A percentile compares a stretch with the other conserved stretches of the same genome.
Conservation (phyloP, 208 protist genomes). For the Wallacemonas sp. region DNA sequence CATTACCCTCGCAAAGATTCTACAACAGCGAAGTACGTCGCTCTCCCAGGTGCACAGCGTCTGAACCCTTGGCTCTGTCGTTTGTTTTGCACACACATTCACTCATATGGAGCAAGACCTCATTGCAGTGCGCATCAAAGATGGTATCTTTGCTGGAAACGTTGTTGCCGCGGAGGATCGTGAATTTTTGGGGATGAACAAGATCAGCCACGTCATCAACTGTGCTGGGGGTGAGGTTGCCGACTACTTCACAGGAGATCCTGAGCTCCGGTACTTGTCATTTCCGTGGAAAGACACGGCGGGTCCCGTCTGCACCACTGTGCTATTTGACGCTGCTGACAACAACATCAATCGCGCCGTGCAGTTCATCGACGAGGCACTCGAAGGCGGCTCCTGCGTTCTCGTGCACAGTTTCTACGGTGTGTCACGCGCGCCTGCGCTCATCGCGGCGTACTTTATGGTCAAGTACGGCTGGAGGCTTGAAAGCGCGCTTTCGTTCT, state of each 20-base stretch:
- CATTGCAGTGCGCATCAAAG: slow-evolving; percentile 89
- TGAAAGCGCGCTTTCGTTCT: slow-evolving; percentile 76
- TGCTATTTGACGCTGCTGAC: slow-evolving; percentile 83
- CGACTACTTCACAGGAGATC: slow-evolving; percentile 76
- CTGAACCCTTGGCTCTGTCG: no score
- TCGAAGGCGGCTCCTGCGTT: slow-evolving; percentile 82
- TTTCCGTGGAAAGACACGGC: slow-evolving; percentile 89
- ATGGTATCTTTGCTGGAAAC: slow-evolving; percentile 93
- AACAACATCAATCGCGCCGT: slow-evolving; percentile 74
- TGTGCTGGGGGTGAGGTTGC: slow-evolving; percentile 84
- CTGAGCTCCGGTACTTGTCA: slow-evolving; percentile 83
- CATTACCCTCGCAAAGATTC: no score
- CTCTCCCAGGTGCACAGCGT: no score
- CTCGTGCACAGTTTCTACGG: slow-evolving; percentile 87
- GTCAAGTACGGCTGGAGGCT: slow-evolving; percentile 92
- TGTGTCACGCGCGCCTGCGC: slow-evolving; percentile 74
- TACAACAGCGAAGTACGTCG: no score
- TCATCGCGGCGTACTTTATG: slow-evolving; percentile 90
- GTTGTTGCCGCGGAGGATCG: slow-evolving; percentile 74
- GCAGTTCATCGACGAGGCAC: slow-evolving; percentile 86
- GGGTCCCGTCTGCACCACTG: slow-evolving; percentile 67
- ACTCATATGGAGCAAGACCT: slow-evolving; percentile 61
- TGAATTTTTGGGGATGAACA: slow-evolving; percentile 91
- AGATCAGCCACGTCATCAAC: slow-evolving; percentile 93
- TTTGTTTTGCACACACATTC: slow-evolving; percentile 7